Base-by-base conservation (phyloP, 2,329 filamentous ascomycete species). In the Diaporthe ampelina region DNA sequence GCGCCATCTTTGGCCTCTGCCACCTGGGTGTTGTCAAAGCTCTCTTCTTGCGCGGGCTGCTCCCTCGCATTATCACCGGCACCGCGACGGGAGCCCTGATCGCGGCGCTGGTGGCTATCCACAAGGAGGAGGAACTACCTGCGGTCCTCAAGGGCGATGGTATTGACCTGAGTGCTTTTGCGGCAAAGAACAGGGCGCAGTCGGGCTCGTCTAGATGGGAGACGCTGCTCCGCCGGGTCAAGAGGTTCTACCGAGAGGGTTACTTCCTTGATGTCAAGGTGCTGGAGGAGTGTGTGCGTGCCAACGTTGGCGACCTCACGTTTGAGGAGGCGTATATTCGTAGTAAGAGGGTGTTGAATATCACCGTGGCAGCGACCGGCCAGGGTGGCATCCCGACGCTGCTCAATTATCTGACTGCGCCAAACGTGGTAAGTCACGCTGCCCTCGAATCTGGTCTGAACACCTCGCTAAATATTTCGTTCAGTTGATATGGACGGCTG, bases 11-110 rank as follows among this genome's bases (percentile, higher is more conserved):
- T 79, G 95, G 95, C 2, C 85, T 98, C 13, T 98, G 94, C 79
- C 96, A 98, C 82, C 83, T 98, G 6, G 95, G 95, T 9, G 95
- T 98, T 8, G 94, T 97, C 52, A 97, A 96, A 81, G 95, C 95
- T 2, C 85, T 98, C 54, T 94, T 95, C 83, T 84, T 95, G 48
- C 90, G 94, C 37, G 94, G 94, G 0, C 85, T 98, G 21, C 86
- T 98, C 59, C 96, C 97, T 5, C 91, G 95, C 57, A 97, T 98
- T 78, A 95, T 98, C 78, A 95, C 95, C 0, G 96, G 96, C 11
- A 97, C 95, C 1, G 95, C 94, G 5, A 97, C 95, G 0, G 96
- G 96, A 19, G 96, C 95, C 11, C 85, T 98, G 79, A 96, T 98
- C 77, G 95, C 95, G 1, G 95, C 95, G 17, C 86, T 98, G 37